Base-by-base conservation (phyloP, 2,329 filamentous ascomycete genomes). In the Beauveria asiatica region DNA sequence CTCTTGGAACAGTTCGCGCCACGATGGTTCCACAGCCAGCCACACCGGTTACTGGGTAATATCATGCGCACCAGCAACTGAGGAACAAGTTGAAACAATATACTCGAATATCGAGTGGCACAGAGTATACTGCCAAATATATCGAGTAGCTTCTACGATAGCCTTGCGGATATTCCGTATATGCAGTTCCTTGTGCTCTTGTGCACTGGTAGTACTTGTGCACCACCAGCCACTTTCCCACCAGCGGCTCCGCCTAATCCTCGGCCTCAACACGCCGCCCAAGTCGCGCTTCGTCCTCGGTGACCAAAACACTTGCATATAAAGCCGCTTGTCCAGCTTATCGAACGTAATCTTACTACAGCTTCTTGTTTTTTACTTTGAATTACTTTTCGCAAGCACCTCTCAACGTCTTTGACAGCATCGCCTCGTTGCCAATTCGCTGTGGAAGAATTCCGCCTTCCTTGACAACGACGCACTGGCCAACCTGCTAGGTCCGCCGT, bases 171-270 rank as follows among this genome's bases (percentile, higher is more conserved):
- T n/a, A 13, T 39, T 21, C 9, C 54, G 30, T 23, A 30, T 48
- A 57, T 48, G 30, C 45, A 49, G 10, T 21, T 19, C 13, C 30
- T 27, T 41, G 44, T 49, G 16, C 33, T 23, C 42, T 1, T 39
- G 44, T 46, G 44, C 23, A n/a, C 21, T 25, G 19, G 19, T 52
- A 10, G 2, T 39, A 39, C 27, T 39, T 37, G 27, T 39, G 50
- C 30, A 23, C 52, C 37, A 52, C 48, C 57, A 59, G 49, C 27
- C 41, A 25, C 48, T 39, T 46, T n/a, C n/a, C 23, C 42, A 25
- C 41, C 45, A 7, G 50, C 57, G 42, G 51, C 57, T 53, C 62
- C 63, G 63, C 62, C 42, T 64, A 65, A 65, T 60, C 62, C 33
- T 64, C 63, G 63, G 63, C 27, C 62, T 57, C 57, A 57, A 59